Evolutionary conservation across 2,329 filamentous ascomycete genomes (phyloP).

Genomic region (Aureobasidium sp.): DNA sequence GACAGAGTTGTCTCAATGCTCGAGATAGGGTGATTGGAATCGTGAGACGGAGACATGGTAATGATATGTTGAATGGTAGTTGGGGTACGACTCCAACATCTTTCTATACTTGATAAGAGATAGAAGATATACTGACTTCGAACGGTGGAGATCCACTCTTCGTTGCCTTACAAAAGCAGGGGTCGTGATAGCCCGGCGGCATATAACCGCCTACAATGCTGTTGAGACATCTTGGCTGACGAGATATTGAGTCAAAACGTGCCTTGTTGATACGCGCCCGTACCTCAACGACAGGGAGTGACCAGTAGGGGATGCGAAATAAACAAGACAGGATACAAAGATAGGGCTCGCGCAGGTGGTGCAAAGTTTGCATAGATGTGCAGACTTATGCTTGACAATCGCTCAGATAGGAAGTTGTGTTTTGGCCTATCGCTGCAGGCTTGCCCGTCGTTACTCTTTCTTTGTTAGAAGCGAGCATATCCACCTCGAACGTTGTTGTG

Average conservation of each 20-base stretch:
- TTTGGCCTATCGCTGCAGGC: background rate
- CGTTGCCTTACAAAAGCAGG: no score
- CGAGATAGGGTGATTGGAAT: background rate
- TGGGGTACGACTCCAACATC: background rate
- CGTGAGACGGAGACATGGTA: background rate
- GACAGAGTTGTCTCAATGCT: background rate
- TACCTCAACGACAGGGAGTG: background rate
- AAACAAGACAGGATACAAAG: background rate
- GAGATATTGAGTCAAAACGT: background rate
- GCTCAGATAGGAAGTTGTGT: background rate
- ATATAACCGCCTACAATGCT: background rate
- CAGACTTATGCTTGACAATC: background rate
- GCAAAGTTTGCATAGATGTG: background rate
- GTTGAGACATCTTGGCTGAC: background rate
- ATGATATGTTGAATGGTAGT: background rate
- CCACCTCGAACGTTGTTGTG: background rate
- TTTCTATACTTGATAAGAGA: background rate
- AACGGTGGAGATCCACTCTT: no score
- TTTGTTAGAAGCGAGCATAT: background rate
- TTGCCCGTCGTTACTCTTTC: background rate
- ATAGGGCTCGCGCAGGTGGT: background rate
- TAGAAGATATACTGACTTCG: background rate
- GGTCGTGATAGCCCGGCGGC: background rate
- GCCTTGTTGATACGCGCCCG: background rate
- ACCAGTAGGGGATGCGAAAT: background rate